Base-by-base conservation (phyloP, 2,329 filamentous ascomycete species). In the Leptosphaerulina australis region DNA sequence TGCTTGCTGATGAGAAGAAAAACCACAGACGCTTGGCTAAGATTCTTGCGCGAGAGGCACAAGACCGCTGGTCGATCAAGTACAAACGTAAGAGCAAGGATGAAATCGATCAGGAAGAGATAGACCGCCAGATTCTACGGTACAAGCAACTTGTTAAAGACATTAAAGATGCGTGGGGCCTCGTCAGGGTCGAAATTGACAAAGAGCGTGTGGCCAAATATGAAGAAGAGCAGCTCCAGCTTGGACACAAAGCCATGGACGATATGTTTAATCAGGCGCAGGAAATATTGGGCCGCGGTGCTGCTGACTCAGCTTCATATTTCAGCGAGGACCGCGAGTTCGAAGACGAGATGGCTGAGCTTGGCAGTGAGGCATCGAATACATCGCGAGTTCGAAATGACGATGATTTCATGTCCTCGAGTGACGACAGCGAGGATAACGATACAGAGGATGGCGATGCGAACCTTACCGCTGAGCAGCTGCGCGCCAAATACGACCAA, bases 1-100 rank as follows among this genome's bases (percentile, higher is more conserved):
- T 97, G 26, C 83, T 97, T 76, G 74, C 87, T 2, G 83, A 85
- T 49, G 94, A 99, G 70, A 88, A 91, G 60, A 83, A 84, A 56
- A 81, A 86, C 10, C 93, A 97, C 72, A 84, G 84, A 26, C 79
- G 83, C n/a, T 79, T 82, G 2, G 93, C 93, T 1, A 96, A 91
- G 71, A 84, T 84, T 44, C 73, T 95, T 44, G 93, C 93, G 1
- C 84, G 90, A 64, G 87, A 89, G 34, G 90, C 89, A 62, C 79
- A 87, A 44, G 88, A 90, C 11, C 87, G 87, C 67, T 92, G 88
- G 88, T 78, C 85, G 43, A 78, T 84, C 44, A 83, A 85, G 45
- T 88, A 91, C 64, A 72, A 68, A 67, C 63, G 64, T 39, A 71
- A 72, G 59, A 68, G 63, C 11, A 60, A 82, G 1, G 91, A 97